phyloP scores from a whole-genome alignment of 257 asterid genomes.

The Solanum acaule region DNA sequence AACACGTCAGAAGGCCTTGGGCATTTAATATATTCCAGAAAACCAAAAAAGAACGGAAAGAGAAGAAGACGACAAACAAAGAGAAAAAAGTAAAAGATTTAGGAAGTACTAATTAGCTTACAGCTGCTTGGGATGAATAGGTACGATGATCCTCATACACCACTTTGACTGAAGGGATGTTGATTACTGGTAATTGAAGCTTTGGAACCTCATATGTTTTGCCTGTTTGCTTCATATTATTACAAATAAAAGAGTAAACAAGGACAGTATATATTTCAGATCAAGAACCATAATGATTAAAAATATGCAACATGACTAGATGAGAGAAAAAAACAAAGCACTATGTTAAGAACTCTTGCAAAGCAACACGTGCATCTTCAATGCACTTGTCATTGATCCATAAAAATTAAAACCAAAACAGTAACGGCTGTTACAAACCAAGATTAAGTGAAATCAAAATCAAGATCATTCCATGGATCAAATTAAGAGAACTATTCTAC shows the following conservation, averaged over 20 bases:
- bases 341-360: not conserved
- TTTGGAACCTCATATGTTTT: constrained; percentile 65
- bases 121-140: constrained; percentile 80
- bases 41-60: not conserved
- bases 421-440: not conserved
- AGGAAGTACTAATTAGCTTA: constrained; percentile 31
- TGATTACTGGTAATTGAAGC: constrained; percentile 86
- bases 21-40: not conserved
- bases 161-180: constrained; percentile 52
- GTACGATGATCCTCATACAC: constrained; percentile 92
- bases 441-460: not conserved
- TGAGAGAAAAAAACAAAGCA: not conserved
- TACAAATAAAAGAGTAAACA: constrained; percentile 12
- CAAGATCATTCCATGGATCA: not conserved
- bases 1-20: not conserved
- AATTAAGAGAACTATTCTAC: not conserved
- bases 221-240: constrained; percentile 70
- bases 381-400: not conserved
- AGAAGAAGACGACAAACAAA: not conserved
- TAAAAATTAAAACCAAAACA: not conserved
- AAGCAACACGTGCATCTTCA: not conserved
- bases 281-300: not conserved
- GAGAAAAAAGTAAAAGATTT: not conserved
- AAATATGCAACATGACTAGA: not conserved
- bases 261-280: not conserved